Evolutionary conservation across 768 basidiomycete genomes (phyloP).

Genomic region (Suillus bovinus): DNA sequence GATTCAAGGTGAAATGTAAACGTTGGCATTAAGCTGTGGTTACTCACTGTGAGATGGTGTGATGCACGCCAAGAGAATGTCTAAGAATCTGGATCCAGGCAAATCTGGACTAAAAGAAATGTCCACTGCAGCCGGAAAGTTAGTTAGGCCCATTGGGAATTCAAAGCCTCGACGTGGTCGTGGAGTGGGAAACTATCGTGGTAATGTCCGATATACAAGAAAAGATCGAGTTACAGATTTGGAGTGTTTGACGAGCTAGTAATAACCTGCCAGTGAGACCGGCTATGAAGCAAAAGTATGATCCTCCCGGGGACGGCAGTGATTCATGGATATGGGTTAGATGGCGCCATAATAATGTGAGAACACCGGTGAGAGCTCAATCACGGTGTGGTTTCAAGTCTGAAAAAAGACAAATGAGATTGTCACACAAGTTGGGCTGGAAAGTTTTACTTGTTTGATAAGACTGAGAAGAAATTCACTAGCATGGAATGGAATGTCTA

Average conservation of each 20-base stretch:
- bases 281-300: background rate
- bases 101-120: too few species aligned
- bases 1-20: background rate
- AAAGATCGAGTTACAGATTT: conserved; percentile 3
- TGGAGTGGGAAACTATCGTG: conserved; percentile 18
- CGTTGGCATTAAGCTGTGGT: background rate
- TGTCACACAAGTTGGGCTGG: background rate
- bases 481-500: background rate
- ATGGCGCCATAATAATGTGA: background rate
- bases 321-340: background rate
- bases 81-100: background rate
- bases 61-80: conserved; percentile 4
- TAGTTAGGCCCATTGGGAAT: background rate
- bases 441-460: conserved; percentile 1
- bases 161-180: background rate
- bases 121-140: background rate
- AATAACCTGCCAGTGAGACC: too few species aligned
- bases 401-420: background rate
- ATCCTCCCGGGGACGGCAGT: background rate
- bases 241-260: background rate
- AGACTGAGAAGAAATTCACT: conserved; percentile 1
- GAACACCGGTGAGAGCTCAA: background rate
- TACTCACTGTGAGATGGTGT: conserved; percentile 8
- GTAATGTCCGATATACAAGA: background rate
- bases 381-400: background rate